Base-by-base conservation (phyloP, 176 grass and related monocot genomes). In the Rhynchospora breviuscula region DNA sequence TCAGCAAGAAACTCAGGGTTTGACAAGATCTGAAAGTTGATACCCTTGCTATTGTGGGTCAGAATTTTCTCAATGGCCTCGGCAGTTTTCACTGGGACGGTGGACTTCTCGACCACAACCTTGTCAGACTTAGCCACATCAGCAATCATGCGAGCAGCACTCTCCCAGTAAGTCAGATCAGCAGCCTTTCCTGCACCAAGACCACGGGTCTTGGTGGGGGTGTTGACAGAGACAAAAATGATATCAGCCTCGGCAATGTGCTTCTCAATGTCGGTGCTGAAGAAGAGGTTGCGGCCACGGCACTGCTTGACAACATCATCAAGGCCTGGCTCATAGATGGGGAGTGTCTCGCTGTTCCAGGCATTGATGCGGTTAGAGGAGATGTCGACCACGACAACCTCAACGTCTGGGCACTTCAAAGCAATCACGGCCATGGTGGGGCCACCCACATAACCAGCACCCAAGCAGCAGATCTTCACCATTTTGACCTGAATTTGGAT, bases 391-490 rank as follows among this genome's bases (percentile, higher is more conserved):
- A 93, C 91, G 10, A 88, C 86, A n/a, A 93, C 91, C 68, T 93
- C 67, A 35, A 88, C 48, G 4, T 85, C 86, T 6, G 91, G 91
- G 53, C 91, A 93, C 59, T 93, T 93, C 19, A 88, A 49, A 52
- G 91, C 91, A 13, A 93, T 93, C 59, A 93, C 88, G 0, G 91
- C 91, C 91, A 93, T 93, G 76, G 91, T 93, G n/a, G 91, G 91
- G 43, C 91, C 91, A 21, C 91, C 91, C 0, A 93, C 91, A 73
- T 93, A 93, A 64, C 91, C 91, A 52, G 91, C 91, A 69, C 91
- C 91, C 44, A 93, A 79, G 67, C 91, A 93, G 88, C 91, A 93
- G 49, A 93, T 90, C 88, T 93, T 93, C 83, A 93, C 91, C 91
- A 93, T 89, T 82, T 82, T 82, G 80, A 68, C 40, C 80, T 82